Base-by-base conservation (phyloP, 2,329 filamentous ascomycete species). In the Fusarium hostae region DNA sequence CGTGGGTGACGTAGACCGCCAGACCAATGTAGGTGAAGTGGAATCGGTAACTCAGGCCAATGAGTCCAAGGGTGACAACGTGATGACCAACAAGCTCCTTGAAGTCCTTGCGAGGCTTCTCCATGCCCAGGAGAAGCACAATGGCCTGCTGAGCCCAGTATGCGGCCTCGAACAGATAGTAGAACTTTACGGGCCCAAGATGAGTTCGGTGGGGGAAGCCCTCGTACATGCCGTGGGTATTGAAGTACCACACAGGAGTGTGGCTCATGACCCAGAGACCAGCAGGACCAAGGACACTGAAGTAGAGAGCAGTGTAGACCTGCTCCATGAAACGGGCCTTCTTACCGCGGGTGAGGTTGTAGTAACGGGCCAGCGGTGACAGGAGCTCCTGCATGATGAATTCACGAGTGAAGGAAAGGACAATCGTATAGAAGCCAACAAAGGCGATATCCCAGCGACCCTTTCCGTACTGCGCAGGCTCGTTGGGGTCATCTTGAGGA, bases 61-160 rank as follows among this genome's bases (percentile, higher is more conserved):
- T 97, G 75, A 98, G 87, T 24, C 91, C 85, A 66, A 98, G 84
- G 24, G 94, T 97, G 79, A 98, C 93, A 75, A 98, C 91, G 81
- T 98, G 95, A 81, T 98, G 95, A 59, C 91, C 90, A 55, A 97
- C 93, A 59, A 98, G 88, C 85, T 98, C 95, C 83, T 94, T 95
- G 83, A 95, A 98, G 82, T 98, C 95, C 85, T 97, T 98, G 67
- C 95, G 86, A 32, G 93, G 95, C 86, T 97, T 97, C 86, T 98
- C 95, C 81, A 97, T 88, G 81, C 93, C 93, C 57, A 98, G 85
- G 65, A 97, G 77, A 67, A 98, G 85, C 22, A 98, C 95, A 74
- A 98, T 92, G 55, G 92, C 93, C 84, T 98, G 95, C 85, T 98
- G 95, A 6, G 93, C 90, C 95, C 95, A 98, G 86, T 97, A 98